phyloP scores from a whole-genome alignment of 108 stramenopile species.

The Conticribra weissflogii region DNA sequence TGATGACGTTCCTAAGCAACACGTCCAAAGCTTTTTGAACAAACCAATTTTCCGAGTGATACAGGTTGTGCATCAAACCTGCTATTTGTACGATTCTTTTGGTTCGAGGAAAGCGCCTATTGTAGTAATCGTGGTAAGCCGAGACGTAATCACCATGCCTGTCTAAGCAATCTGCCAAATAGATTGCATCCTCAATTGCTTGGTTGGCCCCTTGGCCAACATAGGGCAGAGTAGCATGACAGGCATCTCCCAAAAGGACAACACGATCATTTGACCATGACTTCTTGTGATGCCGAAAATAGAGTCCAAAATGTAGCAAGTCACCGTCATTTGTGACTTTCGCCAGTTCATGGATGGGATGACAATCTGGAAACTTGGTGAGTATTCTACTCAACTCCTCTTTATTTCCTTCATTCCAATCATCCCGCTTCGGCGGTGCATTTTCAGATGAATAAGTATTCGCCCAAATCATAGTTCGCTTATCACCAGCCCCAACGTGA shows the following conservation, averaged over 20 bases:
- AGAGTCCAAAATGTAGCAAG: slow-evolving; percentile 38
- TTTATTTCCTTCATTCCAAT: slow-evolving; percentile 24
- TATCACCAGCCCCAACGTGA: slow-evolving; percentile 23
- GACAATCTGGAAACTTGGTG: slow-evolving; percentile 12
- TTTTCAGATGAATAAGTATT: slow-evolving; percentile 22
- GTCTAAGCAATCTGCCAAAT: slow-evolving; percentile 31
- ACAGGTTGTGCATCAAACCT: slow-evolving; percentile 31
- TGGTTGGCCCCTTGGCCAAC: slow-evolving; percentile 40
- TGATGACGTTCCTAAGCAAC: slow-evolving; percentile 18
- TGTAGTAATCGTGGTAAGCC: slow-evolving; percentile 27
- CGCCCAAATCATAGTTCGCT: slow-evolving; percentile 27
- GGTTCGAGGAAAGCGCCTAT: slow-evolving; percentile 27
- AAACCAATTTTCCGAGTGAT: slow-evolving; percentile 35
- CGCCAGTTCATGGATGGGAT: slow-evolving; percentile 36
- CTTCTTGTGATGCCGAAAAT: slow-evolving; percentile 23
- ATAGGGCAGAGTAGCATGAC: slow-evolving; percentile 35
- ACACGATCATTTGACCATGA: slow-evolving; percentile 28
- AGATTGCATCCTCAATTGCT: slow-evolving; percentile 40
- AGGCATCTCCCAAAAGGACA: slow-evolving; percentile 30
- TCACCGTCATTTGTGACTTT: slow-evolving; percentile 7
- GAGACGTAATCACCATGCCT: slow-evolving; percentile 8
- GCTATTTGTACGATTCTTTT: slow-evolving; percentile 25
- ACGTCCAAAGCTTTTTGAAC: slow-evolving; percentile 21
- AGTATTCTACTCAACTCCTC: slow-evolving; percentile 13
- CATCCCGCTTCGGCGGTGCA: slow-evolving; percentile 16